Evolutionary conservation across 176 grass and related monocot species (phyloP), one percentile per base, ranked within the genome.

Genomic region (Pontederia crassipes): DNA sequence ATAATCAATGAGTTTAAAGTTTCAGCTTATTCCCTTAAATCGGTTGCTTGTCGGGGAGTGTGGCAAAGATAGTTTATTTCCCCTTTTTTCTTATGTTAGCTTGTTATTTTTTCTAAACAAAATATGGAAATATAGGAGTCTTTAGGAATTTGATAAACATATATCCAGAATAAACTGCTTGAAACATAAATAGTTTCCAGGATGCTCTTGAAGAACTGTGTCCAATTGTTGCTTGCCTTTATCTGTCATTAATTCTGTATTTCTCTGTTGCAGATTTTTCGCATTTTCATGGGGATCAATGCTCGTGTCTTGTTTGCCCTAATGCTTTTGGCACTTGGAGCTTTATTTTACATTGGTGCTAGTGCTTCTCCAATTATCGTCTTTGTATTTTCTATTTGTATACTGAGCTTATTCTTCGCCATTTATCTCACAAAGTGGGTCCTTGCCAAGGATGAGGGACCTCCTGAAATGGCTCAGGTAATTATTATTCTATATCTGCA

Each of bases 381-480:
- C 79, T 98, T 98, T 64, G 93, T 98, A 20, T 91, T 98, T 78
- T 85, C 78, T 66, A 86, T 98, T 57, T 98, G 93, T 73, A 92
- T 81, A 45, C 65, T 98, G 67, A 89, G 84, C 74, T 81, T 98
- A 76, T 80, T 92, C 80, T 98, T 98, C 74, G 63, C 93, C 57
- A 59, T 98, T 48, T 98, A 92, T 72, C 93, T 92, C 57, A 77
- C 87, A 75, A 98, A 89, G 72, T 92, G 93, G 93, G 93, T 98
- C 79, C 93, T 98, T 62, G 81, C 93, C n/a, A 98, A 98, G 74
- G 93, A 98, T 62, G 93, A 98, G 71, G 93, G 93, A 15, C 93
- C 93, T 62, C 82, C 93, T 81, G 93, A 98, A 83, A 98, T 98
- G 93, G 80, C 66, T 50, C 67, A 98, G 93, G 93, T 98, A 92